Conservation (phyloP, 352 stramenopile genomes). For the Phytophthora brassicae region DNA sequence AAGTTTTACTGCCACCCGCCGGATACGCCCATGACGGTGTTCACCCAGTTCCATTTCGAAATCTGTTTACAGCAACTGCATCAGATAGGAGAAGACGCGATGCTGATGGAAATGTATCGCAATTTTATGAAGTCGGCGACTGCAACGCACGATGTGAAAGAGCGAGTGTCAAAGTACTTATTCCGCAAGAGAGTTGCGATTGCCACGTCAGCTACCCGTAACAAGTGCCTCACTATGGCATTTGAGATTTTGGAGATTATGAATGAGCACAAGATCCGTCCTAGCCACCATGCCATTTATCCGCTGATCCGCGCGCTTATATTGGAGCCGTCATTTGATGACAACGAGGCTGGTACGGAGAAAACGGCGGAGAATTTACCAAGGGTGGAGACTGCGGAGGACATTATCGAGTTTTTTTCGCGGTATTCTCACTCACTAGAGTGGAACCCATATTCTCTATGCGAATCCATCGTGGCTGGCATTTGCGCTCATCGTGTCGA, state of each 20-base stretch:
- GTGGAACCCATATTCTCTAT: constrained; percentile 68
- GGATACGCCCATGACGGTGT: constrained; percentile 40
- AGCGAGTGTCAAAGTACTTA: constrained; percentile 63
- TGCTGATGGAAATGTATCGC: constrained; percentile 60
- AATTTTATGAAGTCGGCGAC: constrained; percentile 44
- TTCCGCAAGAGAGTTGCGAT: constrained; percentile 52
- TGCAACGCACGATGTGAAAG: constrained; percentile 46
- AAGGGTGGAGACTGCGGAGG: constrained; percentile 32
- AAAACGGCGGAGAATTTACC: constrained; percentile 2
- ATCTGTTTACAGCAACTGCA: constrained; percentile 67
- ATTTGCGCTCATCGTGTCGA: constrained; percentile 48
- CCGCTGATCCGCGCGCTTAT: constrained; percentile 49
- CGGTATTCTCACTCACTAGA: constrained; percentile 50
- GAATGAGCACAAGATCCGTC: constrained; percentile 52
- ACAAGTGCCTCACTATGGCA: constrained; percentile 36
- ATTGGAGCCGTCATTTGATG: constrained; percentile 15
- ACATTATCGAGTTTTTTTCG: constrained; percentile 51
- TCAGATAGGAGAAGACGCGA: constrained; percentile 38
- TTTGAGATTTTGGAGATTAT: constrained; percentile 61
- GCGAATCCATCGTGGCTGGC: constrained; percentile 61
- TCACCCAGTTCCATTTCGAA: constrained; percentile 67
- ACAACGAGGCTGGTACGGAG: constrained; percentile 20
- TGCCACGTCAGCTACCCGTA: constrained; percentile 35
- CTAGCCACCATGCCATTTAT: constrained; percentile 52
- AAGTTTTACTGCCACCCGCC: constrained; percentile 51